Evolutionary conservation across 495 filamentous ascomycete species (phyloP).

Genomic region (Penicillium longicatenatum): DNA sequence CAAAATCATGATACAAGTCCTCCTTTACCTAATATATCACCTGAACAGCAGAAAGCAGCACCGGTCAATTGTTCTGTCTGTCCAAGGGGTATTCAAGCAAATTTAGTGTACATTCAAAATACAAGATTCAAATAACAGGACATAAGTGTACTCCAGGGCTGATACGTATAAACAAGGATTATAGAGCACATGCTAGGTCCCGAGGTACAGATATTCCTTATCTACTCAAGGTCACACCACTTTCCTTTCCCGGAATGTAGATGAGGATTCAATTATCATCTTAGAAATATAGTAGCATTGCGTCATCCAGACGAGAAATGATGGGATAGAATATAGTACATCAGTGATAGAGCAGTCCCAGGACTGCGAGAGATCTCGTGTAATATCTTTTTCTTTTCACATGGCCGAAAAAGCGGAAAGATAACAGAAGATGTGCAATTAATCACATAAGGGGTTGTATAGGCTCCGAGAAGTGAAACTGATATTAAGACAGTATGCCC

Average conservation of each 20-base stretch:
- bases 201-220: too few species aligned
- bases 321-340: conserved; percentile 19
- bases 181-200: too few species aligned
- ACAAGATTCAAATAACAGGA: too few species aligned
- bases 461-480: background rate
- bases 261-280: background rate
- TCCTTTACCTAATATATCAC: background rate
- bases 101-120: too few species aligned
- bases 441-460: conserved; percentile 22
- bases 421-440: background rate
- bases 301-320: conserved; percentile 11
- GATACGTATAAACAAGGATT: too few species aligned
- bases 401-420: background rate
- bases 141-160: too few species aligned
- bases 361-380: background rate
- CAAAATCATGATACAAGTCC: background rate
- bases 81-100: too few species aligned
- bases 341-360: conserved; percentile 8
- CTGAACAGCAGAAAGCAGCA: too few species aligned
- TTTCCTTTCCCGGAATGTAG: background rate
- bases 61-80: too few species aligned
- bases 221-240: background rate
- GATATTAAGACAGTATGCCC: conserved; percentile 11
- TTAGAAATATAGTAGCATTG: conserved; percentile 17
- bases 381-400: background rate